These are phyloP conservation scores for Ogataea neopini DNA, from an alignment of 805 yeast genomes.

Conservation along the genomic window DNA sequence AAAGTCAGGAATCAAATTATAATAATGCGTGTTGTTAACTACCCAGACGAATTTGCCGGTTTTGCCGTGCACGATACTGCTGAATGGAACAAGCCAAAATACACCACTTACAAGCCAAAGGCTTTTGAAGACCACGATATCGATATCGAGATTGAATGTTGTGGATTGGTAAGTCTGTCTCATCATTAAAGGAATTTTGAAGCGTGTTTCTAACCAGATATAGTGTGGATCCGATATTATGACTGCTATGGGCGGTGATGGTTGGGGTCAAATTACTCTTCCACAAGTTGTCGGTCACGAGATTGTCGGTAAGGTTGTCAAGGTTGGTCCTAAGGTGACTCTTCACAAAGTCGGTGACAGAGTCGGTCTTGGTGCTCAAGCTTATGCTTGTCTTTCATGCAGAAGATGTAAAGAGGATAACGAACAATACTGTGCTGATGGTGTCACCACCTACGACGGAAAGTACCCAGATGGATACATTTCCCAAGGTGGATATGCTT, in stretches of 20 bases:
- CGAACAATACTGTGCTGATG: conserved; percentile 47
- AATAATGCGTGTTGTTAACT: conserved; percentile 29
- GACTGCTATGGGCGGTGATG: conserved; percentile 48
- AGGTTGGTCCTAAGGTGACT: conserved; percentile 39
- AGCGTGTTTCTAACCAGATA: background rate
- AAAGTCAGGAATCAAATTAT: no score
- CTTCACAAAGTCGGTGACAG: conserved; percentile 44
- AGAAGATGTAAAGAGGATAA: conserved; percentile 39
- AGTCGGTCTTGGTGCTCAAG: conserved; percentile 49
- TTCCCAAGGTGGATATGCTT: conserved; percentile 47
- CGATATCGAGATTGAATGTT: conserved; percentile 57
- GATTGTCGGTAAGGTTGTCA: conserved; percentile 43
- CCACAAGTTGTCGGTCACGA: conserved; percentile 55
- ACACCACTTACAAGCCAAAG: conserved; percentile 51
- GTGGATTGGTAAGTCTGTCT: conserved; percentile 45
- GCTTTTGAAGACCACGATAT: conserved; percentile 46
- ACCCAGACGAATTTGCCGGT: conserved; percentile 63
- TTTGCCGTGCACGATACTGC: conserved; percentile 48
- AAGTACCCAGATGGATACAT: conserved; percentile 38
- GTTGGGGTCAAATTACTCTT: conserved; percentile 45
- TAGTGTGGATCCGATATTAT: conserved; percentile 65
- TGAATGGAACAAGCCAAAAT: conserved; percentile 58
- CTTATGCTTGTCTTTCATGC: conserved; percentile 39
- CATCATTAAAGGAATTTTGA: background rate
- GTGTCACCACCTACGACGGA: conserved; percentile 44